Conservation (phyloP, 73 alveolate genomes). For the Blepharisma japonicum region DNA sequence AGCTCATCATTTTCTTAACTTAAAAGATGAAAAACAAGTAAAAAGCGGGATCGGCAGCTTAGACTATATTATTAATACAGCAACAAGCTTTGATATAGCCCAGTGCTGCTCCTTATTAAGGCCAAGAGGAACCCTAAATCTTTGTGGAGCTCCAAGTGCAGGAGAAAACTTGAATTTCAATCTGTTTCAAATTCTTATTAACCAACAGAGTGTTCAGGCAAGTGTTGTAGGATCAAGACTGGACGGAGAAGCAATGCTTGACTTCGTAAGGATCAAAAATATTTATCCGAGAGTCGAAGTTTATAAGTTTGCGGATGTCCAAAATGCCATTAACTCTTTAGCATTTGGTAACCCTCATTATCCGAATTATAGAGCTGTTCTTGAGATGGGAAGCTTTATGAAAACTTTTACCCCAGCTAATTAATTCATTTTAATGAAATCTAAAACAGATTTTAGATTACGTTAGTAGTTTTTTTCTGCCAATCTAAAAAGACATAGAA, state of each 20-base stretch:
- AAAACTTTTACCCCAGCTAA: background rate
- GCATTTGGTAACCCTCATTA: slow-evolving; percentile 7
- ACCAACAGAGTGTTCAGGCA: slow-evolving; percentile 40
- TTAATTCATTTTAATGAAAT: background rate
- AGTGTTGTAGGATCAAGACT: slow-evolving; percentile 56
- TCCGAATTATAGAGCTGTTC: background rate
- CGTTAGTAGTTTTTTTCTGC: no score
- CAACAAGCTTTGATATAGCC: slow-evolving; percentile 33
- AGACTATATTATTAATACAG: slow-evolving; percentile 52
- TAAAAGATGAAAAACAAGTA: slow-evolving; percentile 50
- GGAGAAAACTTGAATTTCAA: slow-evolving; percentile 40
- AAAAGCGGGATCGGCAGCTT: slow-evolving; percentile 44
- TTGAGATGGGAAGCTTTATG: background rate
- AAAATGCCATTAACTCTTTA: background rate
- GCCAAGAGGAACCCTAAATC: slow-evolving; percentile 45
- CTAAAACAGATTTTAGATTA: no score
- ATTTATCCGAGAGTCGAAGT: slow-evolving; percentile 41
- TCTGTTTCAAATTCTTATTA: slow-evolving; percentile 42
- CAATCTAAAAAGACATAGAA: no score
- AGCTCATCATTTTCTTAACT: slow-evolving; percentile 59
- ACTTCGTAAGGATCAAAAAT: slow-evolving; percentile 34
- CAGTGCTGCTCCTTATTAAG: slow-evolving; percentile 34
- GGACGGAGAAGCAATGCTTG: slow-evolving; percentile 42
- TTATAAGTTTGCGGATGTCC: slow-evolving; percentile 2
- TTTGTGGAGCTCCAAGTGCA: slow-evolving; percentile 60